Base-by-base conservation (phyloP, 495 filamentous ascomycete species). In the Lepraria neglecta region DNA sequence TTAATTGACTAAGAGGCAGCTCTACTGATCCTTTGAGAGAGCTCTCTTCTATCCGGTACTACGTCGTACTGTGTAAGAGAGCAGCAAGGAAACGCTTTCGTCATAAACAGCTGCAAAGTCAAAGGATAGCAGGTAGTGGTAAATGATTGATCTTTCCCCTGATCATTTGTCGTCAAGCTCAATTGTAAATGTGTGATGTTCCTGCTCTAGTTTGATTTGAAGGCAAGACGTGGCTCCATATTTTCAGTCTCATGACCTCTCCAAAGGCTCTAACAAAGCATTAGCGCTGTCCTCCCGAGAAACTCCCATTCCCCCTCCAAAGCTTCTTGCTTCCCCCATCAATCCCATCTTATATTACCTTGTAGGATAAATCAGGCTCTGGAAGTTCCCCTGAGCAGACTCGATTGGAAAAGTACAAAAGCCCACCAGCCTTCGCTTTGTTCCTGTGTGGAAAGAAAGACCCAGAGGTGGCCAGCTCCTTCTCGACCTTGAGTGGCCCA, bases 171-270 rank as follows among this genome's bases (percentile, higher is more conserved):
- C 35, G 35, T 35, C n/a, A 54, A 35, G 51, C 51, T 54, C 51
- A 19, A 30, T 12, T 33, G 31, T 54, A 28, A 54, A 17, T 54
- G n/a, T 54, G 31, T 31, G 35, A 54, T 54, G 51, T 54, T 54
- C 51, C 51, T 54, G 51, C 51, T 54, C 51, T 54, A 54, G 54
- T 57, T 57, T 57, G 54, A 44, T 57, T 57, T 54, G 51, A 54
- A 54, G 51, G 51, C 51, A 33, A 54, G 51, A 54, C 51, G 51
- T 54, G 51, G 51, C 51, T 54, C 51, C 54, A 57, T 45, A 57
- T 40, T 57, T 42, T 14, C 15, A 24, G 30, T 33, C 58, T 24
- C 58, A 60, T 60, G 58, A 50, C 33, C 58, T 38, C 46, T 47
- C 24, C 30, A 46, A 50, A 60, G 35, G 21, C 58, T 60, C 58